These are phyloP conservation scores for Rhodomyrtus psidioides DNA, from an alignment of 441 rosid species.

Conservation along the genomic window DNA sequence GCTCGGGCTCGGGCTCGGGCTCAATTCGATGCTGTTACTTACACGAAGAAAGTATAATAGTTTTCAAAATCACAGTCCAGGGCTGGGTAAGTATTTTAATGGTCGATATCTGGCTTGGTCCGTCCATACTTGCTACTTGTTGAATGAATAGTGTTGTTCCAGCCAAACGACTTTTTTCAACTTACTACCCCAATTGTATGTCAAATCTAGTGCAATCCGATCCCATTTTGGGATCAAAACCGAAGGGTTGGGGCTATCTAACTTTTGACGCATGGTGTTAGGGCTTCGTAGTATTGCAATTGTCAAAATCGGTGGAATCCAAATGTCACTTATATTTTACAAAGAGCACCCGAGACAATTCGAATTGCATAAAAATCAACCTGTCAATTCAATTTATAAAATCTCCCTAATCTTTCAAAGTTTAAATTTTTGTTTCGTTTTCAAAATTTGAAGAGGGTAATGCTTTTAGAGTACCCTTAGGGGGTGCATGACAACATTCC, in stretches of 20 bases:
- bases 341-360: background rate
- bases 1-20: fast-evolving
- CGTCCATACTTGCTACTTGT: too few relatives aligned
- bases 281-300: too few relatives aligned
- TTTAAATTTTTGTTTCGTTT: background rate
- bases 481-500: too few relatives aligned
- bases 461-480: background rate
- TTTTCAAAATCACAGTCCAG: background rate
- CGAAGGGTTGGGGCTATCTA: too few relatives aligned
- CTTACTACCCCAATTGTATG: background rate
- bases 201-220: background rate
- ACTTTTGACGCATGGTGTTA: too few relatives aligned
- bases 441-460: background rate
- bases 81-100: background rate
- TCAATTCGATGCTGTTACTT: fast-evolving
- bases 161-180: too few relatives aligned
- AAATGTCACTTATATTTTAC: too few relatives aligned
- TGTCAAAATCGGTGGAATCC: too few relatives aligned
- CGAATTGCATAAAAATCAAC: background rate
- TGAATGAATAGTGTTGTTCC: too few relatives aligned
- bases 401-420: background rate
- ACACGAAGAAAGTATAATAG: background rate
- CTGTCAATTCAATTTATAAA: background rate
- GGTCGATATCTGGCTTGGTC: background rate
- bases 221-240: too few relatives aligned